Evolutionary conservation across 306 rosid genomes (phyloP).

Genomic region (Cotoneaster glaucophyllus): DNA sequence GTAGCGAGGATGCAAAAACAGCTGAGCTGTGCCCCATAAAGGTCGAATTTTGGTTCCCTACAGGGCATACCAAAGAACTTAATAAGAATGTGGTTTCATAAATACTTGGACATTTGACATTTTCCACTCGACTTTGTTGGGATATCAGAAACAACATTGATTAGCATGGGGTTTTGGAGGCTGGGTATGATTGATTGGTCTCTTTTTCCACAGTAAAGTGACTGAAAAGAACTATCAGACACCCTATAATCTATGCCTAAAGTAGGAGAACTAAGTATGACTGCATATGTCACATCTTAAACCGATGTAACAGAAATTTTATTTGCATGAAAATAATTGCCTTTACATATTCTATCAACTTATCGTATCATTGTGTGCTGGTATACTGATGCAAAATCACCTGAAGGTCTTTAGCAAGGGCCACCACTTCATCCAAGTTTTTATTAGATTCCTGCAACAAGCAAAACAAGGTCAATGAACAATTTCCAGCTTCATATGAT

Average conservation of each 20-base stretch:
- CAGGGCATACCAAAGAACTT: neutral
- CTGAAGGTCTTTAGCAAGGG: constrained; percentile 91
- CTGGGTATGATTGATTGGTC: neutral
- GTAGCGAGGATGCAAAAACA: constrained; percentile 89
- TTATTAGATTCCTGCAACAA: constrained; percentile 65
- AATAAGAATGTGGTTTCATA: too few relatives aligned
- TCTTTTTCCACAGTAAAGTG: neutral
- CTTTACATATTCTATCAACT: neutral
- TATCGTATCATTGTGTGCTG: neutral
- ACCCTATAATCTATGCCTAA: neutral
- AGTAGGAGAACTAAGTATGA: neutral
- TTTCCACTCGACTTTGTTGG: neutral
- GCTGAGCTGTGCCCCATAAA: constrained; percentile 96
- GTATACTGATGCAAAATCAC: constrained; percentile 21
- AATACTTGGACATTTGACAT: neutral
- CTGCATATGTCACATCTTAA: neutral
- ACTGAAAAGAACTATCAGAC: neutral
- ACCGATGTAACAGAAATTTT: neutral
- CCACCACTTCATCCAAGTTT: constrained; percentile 89
- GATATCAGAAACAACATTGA: neutral
- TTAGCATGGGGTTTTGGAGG: neutral
- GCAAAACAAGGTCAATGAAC: constrained; percentile 15
- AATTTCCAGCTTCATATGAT: neutral
- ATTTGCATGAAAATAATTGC: neutral
- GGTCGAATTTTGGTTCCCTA: constrained; percentile 63